Evolutionary conservation across 768 basidiomycete genomes (phyloP), one percentile per base, ranked within the genome.

Genomic region (Coprinellus aureogranulatus): DNA sequence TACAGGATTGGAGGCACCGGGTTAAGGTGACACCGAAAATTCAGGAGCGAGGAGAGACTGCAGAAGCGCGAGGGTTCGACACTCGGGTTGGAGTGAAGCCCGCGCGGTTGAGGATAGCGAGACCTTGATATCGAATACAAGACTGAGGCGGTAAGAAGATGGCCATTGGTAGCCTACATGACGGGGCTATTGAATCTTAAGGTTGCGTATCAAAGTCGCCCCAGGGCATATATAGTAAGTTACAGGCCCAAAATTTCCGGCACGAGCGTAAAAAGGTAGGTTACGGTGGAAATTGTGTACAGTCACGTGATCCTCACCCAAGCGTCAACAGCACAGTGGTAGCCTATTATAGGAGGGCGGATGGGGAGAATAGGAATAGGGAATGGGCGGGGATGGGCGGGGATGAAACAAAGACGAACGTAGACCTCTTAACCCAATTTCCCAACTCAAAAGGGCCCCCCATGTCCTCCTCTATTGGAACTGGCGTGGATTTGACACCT

Each of bases 371-470:
- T 9, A 18, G 37, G 18, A 39, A 18, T 18, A 39, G 10, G 37
- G 37, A 18, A 39, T 9, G 37, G 37, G 37, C 9, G 9, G 37
- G 37, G 37, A 39, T 9, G 37, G 37, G 18, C 10, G 9, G 9
- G 37, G 37, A 39, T 9, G 37, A 18, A 39, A 39, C 37, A 39
- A 39, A 39, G 37, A 39, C 10, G 18, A 39, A 39, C 10, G 37
- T 39, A 39, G 9, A 39, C 37, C 45, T 42, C 58, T 62, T 59
- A 37, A 65, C 60, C 60, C 60, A 65, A 22, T 20, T 52, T 2
- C 25, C 45, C 23, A 63, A 42, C 46, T 61, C 55, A 45, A 65
- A 65, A 26, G 45, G 10, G 10, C 28, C 28, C 37, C 62, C 64
- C 10, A 14, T 31, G 22, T 61, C 62, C 25, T 57, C n/a, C 59